Evolutionary conservation across 208 protist genomes (phyloP).

Genomic region (Phytomonas francai): DNA sequence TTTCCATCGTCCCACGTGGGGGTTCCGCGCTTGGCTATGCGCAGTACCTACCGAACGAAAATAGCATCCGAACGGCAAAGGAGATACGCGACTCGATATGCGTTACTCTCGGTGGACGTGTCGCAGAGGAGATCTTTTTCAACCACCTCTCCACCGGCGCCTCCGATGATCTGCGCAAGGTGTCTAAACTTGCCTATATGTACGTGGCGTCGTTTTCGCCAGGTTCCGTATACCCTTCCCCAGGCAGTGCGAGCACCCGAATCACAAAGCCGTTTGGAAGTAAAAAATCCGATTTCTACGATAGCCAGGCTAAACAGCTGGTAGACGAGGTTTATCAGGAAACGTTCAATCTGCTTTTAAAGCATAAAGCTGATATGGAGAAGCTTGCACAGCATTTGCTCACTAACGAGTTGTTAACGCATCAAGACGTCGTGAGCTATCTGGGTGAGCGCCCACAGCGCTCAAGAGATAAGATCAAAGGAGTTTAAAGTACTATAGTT

Average conservation of each 20-base stretch:
- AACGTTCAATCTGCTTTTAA: conserved; percentile 51
- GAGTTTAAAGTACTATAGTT: not conserved
- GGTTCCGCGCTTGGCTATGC: conserved; percentile 94
- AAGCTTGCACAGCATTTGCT: conserved; percentile 84
- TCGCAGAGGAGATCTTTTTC: conserved; percentile 92
- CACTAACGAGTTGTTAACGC: conserved; percentile 72
- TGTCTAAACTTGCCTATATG: conserved; percentile 91
- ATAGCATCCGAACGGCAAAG: conserved; percentile 81
- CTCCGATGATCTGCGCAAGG: conserved; percentile 94
- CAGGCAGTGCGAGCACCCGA: conserved; percentile 39
- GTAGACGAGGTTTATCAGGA: conserved; percentile 76
- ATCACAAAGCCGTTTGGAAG: conserved; percentile 89
- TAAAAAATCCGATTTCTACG: conserved; percentile 71
- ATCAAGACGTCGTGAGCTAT: conserved; percentile 68
- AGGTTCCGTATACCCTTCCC: conserved; percentile 64
- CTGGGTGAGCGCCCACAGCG: conserved; percentile 37
- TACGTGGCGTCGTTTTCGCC: conserved; percentile 76
- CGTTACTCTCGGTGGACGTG: conserved; percentile 91
- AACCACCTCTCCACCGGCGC: conserved; percentile 91
- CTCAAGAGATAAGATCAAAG: not conserved
- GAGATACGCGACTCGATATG: conserved; percentile 94
- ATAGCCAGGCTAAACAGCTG: conserved; percentile 78
- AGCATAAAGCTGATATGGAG: conserved; percentile 77
- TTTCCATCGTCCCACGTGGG: conserved; percentile 96
- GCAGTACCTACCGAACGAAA: conserved; percentile 96